Evolutionary conservation across 768 basidiomycete species (phyloP).

Genomic region (Amanita inopinata): DNA sequence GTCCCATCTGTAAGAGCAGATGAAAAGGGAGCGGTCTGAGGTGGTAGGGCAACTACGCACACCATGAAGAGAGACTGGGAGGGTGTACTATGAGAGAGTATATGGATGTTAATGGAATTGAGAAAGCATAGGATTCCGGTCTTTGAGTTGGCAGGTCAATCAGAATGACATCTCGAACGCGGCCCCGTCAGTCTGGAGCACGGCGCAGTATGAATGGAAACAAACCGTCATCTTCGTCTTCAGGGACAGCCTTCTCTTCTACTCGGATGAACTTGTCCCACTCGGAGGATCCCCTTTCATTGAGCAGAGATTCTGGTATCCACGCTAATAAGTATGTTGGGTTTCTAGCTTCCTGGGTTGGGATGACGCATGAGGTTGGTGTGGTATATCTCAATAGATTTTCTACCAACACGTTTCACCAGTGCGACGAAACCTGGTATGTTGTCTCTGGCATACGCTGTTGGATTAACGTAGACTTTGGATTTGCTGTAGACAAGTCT

Average conservation of each 20-base stretch:
- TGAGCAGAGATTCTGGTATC: conserved; percentile 83
- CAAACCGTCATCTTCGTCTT: conserved; percentile 71
- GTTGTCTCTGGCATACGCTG: conserved; percentile 85
- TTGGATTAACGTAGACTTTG: conserved; percentile 94
- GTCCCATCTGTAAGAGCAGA: conserved; percentile 55
- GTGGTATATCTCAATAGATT: conserved; percentile 9
- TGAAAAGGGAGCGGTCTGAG: conserved; percentile 10
- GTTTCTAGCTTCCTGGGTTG: conserved; percentile 56
- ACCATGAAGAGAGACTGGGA: conserved; percentile 79
- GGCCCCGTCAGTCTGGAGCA: not conserved
- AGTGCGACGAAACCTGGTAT: conserved; percentile 89
- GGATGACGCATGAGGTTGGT: conserved; percentile 4
- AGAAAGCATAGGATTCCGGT: conserved; percentile 91
- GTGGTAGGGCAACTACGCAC: conserved; percentile 24
- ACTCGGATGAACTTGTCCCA: conserved; percentile 87
- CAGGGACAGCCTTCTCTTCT: conserved; percentile 50
- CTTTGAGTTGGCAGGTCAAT: conserved; percentile 77
- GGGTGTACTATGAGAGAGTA: conserved; percentile 84
- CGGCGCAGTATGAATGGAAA: conserved; percentile 9
- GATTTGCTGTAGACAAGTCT: conserved; percentile 84
- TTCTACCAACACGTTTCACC: conserved; percentile 67
- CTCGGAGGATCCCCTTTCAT: conserved; percentile 74
- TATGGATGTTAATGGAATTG: conserved; percentile 82
- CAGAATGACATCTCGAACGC: conserved; percentile 60
- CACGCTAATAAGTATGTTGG: conserved; percentile 81